Conservation (phyloP, 176 grass and related monocot genomes). For the Cenchrus fungigraminus region DNA sequence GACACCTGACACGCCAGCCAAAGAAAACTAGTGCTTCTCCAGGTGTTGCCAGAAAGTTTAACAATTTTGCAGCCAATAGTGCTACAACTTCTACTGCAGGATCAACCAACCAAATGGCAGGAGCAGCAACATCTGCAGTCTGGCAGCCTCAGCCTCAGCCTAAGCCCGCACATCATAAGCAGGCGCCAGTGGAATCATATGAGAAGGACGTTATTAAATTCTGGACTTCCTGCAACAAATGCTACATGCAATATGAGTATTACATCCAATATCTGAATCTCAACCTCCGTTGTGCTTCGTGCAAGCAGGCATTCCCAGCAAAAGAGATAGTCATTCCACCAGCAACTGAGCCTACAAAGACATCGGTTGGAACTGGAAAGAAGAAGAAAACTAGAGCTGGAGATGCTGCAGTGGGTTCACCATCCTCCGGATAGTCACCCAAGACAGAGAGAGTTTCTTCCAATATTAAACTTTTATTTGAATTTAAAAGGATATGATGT, state of each 20-base stretch:
- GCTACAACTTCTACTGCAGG: not conserved
- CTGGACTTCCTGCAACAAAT: slow-evolving; percentile 59
- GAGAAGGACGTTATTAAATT: slow-evolving; percentile 20
- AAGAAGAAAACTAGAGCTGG: too few species aligned
- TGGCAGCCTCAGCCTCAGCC: not conserved
- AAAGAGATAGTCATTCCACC: not conserved
- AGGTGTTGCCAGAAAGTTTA: not conserved
- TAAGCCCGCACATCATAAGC: not conserved
- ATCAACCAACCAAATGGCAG: slow-evolving; percentile 34
- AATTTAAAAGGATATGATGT: too few species aligned
- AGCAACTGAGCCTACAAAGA: too few species aligned
- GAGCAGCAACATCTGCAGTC: slow-evolving; percentile 8
- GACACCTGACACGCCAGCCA: slow-evolving; percentile 10
- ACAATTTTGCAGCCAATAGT: slow-evolving; percentile 29
- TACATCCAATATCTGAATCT: slow-evolving; percentile 39
- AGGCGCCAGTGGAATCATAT: not conserved
- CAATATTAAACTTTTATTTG: too few species aligned
- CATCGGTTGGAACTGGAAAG: too few species aligned
- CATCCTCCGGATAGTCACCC: too few species aligned
- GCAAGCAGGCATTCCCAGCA: slow-evolving; percentile 45
- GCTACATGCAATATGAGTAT: slow-evolving; percentile 60
- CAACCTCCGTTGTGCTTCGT: slow-evolving; percentile 45
- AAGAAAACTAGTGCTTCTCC: slow-evolving; percentile 25
- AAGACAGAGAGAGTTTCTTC: too few species aligned
- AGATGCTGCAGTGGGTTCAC: too few species aligned